A percentile compares a stretch with the other conserved stretches of the same genome.
phyloP scores from a whole-genome alignment of 805 yeast species.

The Metschnikowia lunata region DNA sequence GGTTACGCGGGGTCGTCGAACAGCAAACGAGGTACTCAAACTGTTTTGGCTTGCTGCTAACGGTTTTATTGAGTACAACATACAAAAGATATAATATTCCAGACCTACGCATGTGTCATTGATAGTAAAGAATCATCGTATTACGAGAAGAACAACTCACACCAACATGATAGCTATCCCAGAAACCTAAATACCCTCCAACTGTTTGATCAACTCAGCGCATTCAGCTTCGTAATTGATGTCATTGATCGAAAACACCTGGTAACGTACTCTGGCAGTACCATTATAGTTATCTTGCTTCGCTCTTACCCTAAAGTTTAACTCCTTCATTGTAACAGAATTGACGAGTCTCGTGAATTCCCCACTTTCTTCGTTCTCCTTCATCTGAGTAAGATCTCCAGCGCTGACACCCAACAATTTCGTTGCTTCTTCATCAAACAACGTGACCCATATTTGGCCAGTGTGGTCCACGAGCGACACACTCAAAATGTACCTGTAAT shows the following conservation, averaged over 20 bases:
- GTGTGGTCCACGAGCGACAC: constrained; percentile 72
- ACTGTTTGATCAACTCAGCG: constrained; percentile 47
- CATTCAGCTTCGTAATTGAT: constrained; percentile 59
- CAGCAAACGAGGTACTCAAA: constrained; percentile 53
- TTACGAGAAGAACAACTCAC: neutral
- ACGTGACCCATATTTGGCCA: constrained; percentile 80
- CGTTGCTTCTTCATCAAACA: constrained; percentile 82
- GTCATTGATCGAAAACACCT: constrained; percentile 50
- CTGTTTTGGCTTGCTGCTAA: constrained; percentile 63
- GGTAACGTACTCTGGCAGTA: constrained; percentile 68
- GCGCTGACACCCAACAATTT: constrained; percentile 61
- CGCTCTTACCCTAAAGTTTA: constrained; percentile 72
- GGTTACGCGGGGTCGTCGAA: constrained; percentile 62
- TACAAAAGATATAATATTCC: neutral
- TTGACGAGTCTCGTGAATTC: constrained; percentile 44
- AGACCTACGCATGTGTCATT: too few relatives aligned
- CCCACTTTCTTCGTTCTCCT: constrained; percentile 34
- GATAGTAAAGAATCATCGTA: too few relatives aligned
- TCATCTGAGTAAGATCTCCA: constrained; percentile 52
- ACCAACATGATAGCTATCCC: neutral
- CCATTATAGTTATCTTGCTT: constrained; percentile 83
- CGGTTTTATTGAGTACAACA: constrained; percentile 44
- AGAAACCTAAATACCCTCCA: constrained; percentile 20
- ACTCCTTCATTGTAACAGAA: constrained; percentile 61
- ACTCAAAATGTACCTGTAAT: constrained; percentile 76